Evolutionary conservation across 495 filamentous ascomycete genomes (phyloP).

Genomic region (Podospora conica): DNA sequence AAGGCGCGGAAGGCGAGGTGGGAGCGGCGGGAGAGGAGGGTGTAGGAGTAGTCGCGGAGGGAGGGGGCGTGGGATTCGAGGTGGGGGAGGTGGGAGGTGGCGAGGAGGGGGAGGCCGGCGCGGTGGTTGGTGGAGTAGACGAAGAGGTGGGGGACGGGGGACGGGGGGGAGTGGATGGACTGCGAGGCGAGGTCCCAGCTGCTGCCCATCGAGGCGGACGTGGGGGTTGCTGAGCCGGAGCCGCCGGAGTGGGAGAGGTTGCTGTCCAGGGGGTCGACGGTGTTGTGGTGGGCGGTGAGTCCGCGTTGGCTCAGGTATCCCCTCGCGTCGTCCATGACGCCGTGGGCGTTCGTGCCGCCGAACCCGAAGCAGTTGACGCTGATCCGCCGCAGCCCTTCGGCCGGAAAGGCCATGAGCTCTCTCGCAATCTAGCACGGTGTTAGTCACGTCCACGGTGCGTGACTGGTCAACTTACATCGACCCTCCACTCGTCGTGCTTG

Average conservation of each 20-base stretch:
- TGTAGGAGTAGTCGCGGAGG: constrained; percentile 19
- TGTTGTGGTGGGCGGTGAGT: constrained; percentile 1
- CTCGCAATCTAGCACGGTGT: neutral
- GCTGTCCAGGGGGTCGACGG: neutral
- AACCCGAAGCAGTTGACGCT: constrained; percentile 13
- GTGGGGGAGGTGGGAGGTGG: constrained; percentile 15
- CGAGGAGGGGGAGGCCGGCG: constrained; percentile 14
- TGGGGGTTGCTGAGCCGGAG: neutral
- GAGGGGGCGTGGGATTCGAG: constrained; percentile 6
- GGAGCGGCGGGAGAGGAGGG: constrained; percentile 12
- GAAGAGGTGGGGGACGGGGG: constrained; percentile 6
- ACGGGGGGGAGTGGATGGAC: neutral
- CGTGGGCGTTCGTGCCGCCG: constrained; percentile 15
- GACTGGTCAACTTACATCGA: constrained; percentile 11
- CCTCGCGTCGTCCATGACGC: constrained; percentile 11
- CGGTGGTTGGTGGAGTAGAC: constrained; percentile 23
- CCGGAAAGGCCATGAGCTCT: constrained; percentile 1
- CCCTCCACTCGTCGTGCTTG: constrained; percentile 13
- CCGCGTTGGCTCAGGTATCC: neutral
- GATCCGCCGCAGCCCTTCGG: neutral
- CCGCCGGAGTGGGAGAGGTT: neutral
- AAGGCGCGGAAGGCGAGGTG: constrained; percentile 19
- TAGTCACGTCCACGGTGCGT: neutral
- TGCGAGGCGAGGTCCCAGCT: constrained; percentile 6
- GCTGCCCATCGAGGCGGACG: constrained; percentile 2